Conservation (phyloP, 2,329 filamentous ascomycete genomes). For the Fusarium verrucosum region DNA sequence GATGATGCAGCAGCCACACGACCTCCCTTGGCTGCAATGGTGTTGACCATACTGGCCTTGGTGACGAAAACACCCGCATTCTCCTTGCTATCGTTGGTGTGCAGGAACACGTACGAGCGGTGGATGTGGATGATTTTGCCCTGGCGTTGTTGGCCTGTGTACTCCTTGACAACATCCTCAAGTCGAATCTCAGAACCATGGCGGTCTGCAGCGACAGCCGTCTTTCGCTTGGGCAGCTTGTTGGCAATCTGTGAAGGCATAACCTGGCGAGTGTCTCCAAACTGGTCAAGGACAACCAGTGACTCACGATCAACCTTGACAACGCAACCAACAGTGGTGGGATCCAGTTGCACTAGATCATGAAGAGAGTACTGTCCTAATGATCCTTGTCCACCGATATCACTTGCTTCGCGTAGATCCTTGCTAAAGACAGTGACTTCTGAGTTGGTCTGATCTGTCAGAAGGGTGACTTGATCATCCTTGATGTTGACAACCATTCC, state of each 20-base stretch:
- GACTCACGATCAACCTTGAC: slow-evolving; percentile 96
- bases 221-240: slow-evolving; percentile 82
- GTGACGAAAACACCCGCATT: slow-evolving; percentile 92
- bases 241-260: slow-evolving; percentile 93
- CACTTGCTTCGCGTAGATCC: slow-evolving; percentile 90
- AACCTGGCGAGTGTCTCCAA: slow-evolving; percentile 81
- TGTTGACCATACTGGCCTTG: slow-evolving; percentile 84
- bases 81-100: slow-evolving; percentile 83
- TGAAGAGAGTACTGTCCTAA: slow-evolving; percentile 92
- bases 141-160: slow-evolving; percentile 82
- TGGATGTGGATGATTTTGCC: slow-evolving; percentile 95
- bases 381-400: slow-evolving; percentile 85
- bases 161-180: slow-evolving; percentile 93
- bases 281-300: slow-evolving; percentile 88
- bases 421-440: slow-evolving; percentile 99
- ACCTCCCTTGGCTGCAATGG: slow-evolving; percentile 93
- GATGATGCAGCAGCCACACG: slow-evolving; percentile 64
- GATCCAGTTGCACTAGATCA: slow-evolving; percentile 92
- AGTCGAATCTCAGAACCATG: slow-evolving; percentile 91
- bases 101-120: slow-evolving; percentile 89
- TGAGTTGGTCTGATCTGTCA: slow-evolving; percentile 90
- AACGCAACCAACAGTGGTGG: slow-evolving; percentile 90
- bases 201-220: slow-evolving; percentile 89
- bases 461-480: slow-evolving; percentile 89
- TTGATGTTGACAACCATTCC: slow-evolving; percentile 96